Evolutionary conservation across 2,329 filamentous ascomycete species (phyloP), one percentile per base, ranked within the genome.

Genomic region (Aureobasidium musti): DNA sequence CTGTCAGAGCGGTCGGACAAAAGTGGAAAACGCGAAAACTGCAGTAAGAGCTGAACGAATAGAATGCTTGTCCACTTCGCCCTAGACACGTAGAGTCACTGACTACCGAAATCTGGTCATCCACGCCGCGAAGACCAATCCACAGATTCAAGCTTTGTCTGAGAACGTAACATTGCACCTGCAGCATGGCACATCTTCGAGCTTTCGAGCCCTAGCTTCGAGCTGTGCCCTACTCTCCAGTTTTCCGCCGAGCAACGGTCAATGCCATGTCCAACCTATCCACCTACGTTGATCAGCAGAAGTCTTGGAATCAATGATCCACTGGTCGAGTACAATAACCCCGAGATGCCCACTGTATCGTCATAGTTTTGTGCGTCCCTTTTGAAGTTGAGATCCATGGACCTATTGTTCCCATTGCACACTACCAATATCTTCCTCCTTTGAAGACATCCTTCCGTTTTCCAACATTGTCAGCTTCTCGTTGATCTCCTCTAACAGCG

Each of bases 241-340:
- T 11, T 7, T 37, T 43, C 53, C 37, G 53, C 53, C 53, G 35
- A 30, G 11, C 7, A 61, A 39, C 41, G 57, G 39, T 23, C 57
- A 49, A 33, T 49, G 57, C 45, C 43, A 61, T 61, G 28, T 45
- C 26, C 13, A 60, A 60, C 39, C 43, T 61, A 26, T 61, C 43
- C 57, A 50, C 56, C 56, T 59, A 50, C 41, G 43, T 50, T n/a
- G 57, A 61, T 61, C 57, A 6, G 30, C 8, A 50, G 43, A 61
- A 28, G 19, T 28, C 26, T 33, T 47, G 56, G 7, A 35, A 35
- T 35, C 6, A 35, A 10, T 35, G 33, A 35, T 35, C 33, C 33
- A 35, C 33, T 26, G 43, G 41, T 61, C 57, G 50, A 37, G 57
- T 39, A 47, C 43, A 61, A 23, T 19, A 61, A n/a, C 41, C 19